phyloP scores from a whole-genome alignment of 208 protist genomes.

The Trypanosoma platydactyli region DNA sequence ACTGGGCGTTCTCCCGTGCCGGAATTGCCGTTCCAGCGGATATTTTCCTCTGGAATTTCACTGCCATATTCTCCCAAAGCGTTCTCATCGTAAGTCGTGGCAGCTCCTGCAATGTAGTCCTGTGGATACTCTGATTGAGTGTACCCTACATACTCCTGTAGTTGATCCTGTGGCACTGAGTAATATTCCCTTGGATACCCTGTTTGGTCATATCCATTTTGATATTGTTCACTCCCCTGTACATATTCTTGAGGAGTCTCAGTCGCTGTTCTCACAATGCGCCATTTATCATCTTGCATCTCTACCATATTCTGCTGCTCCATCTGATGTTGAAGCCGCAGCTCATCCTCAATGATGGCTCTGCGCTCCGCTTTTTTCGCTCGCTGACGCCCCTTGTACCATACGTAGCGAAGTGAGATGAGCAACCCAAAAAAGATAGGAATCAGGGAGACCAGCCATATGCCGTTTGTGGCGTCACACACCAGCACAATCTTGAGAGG shows the following conservation, averaged over 20 bases:
- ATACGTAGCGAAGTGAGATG: conserved; percentile 57
- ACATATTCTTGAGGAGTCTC: conserved; percentile 35
- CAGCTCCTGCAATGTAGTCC: not conserved
- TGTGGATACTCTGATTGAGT: not conserved
- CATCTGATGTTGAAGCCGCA: conserved; percentile 28
- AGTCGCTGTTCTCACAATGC: not conserved
- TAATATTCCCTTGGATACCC: no score
- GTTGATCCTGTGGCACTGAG: no score
- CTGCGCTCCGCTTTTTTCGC: conserved; percentile 54
- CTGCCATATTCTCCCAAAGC: not conserved
- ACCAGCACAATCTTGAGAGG: conserved; percentile 17
- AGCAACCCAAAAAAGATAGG: conserved; percentile 39
- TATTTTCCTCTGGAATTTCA: not conserved
- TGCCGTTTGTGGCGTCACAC: conserved; percentile 38
- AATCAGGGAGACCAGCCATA: conserved; percentile 71
- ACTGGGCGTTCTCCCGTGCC: no score
- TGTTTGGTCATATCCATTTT: conserved; percentile 23
- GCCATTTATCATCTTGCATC: conserved; percentile 9
- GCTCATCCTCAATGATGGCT: conserved; percentile 62
- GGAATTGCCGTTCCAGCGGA: not conserved
- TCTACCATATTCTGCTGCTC: not conserved
- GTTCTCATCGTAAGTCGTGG: no score
- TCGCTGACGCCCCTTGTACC: conserved; percentile 44
- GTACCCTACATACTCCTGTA: no score
- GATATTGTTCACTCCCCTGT: conserved; percentile 50